Evolutionary conservation across 345 rosid genomes (phyloP).

Genomic region (Citrus glauca): DNA sequence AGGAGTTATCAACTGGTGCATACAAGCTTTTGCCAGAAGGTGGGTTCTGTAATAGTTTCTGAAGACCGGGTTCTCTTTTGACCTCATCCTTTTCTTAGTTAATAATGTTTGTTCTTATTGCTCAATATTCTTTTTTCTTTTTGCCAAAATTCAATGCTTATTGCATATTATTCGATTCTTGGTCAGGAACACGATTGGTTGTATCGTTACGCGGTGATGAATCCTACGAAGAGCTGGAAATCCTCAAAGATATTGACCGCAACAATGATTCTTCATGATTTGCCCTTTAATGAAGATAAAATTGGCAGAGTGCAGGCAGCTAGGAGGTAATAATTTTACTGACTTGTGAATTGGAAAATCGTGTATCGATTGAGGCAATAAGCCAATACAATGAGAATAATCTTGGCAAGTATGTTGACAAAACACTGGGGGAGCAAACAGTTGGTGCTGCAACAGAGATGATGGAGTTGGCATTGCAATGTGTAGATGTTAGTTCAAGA

Average conservation of each 20-base stretch:
- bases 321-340: slow-evolving; percentile 58
- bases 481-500: slow-evolving; percentile 20
- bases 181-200: slow-evolving; percentile 85
- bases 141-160: neutral
- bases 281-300: slow-evolving; percentile 70
- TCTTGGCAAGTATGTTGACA: slow-evolving; percentile 18
- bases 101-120: neutral
- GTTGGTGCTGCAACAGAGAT: slow-evolving; percentile 17
- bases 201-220: slow-evolving; percentile 84
- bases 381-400: neutral
- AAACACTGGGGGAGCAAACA: slow-evolving; percentile 12
- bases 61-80: neutral
- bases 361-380: neutral
- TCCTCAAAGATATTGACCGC: slow-evolving; percentile 63
- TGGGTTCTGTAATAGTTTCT: slow-evolving; percentile 22
- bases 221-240: slow-evolving; percentile 67
- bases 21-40: slow-evolving; percentile 97
- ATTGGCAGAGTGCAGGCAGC: slow-evolving; percentile 92
- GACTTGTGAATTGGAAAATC: neutral
- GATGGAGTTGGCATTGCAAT: slow-evolving; percentile 29
- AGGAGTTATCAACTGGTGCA: slow-evolving; percentile 85
- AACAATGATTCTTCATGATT: slow-evolving; percentile 80
- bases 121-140: no score
- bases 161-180: slow-evolving; percentile 5
- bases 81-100: neutral